Percentiles rank a stretch among this genome's conserved stretches.
phyloP scores from a whole-genome alignment of 441 rosid species.

The Metrosideros polymorpha region DNA sequence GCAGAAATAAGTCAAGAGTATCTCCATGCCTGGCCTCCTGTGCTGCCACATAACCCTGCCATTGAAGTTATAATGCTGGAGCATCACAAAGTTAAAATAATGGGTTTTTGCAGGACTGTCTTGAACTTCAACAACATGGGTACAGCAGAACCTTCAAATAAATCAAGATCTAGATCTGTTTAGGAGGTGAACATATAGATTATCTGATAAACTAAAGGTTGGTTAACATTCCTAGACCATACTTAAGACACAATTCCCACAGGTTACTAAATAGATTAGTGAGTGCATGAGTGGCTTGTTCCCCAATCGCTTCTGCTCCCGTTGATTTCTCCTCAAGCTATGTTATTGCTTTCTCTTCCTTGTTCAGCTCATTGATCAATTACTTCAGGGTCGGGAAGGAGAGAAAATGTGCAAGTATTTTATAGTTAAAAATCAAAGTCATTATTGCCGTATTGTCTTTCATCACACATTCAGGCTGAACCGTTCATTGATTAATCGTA shows the following conservation, averaged over 20 bases:
- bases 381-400: neutral
- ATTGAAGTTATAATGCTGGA: neutral
- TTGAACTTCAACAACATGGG: neutral
- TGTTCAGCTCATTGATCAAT: neutral
- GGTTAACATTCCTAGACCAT: neutral
- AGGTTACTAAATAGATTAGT: neutral
- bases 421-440: neutral
- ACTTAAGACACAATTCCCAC: neutral
- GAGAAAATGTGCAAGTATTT: neutral
- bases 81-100: neutral
- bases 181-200: neutral
- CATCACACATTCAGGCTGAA: neutral
- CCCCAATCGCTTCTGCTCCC: neutral
- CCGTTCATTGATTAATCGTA: neutral
- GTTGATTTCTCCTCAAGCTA: neutral
- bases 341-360: neutral
- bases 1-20: constrained; percentile 16
- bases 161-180: constrained; percentile 15
- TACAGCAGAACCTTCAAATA: neutral
- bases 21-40: constrained; percentile 19
- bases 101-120: neutral
- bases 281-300: constrained; percentile 32
- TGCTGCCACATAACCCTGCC: constrained; percentile 20
- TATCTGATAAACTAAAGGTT: neutral
- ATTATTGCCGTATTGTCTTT: neutral